phyloP scores from a whole-genome alignment of 2,329 filamentous ascomycete species.

The Apiospora koreana region DNA sequence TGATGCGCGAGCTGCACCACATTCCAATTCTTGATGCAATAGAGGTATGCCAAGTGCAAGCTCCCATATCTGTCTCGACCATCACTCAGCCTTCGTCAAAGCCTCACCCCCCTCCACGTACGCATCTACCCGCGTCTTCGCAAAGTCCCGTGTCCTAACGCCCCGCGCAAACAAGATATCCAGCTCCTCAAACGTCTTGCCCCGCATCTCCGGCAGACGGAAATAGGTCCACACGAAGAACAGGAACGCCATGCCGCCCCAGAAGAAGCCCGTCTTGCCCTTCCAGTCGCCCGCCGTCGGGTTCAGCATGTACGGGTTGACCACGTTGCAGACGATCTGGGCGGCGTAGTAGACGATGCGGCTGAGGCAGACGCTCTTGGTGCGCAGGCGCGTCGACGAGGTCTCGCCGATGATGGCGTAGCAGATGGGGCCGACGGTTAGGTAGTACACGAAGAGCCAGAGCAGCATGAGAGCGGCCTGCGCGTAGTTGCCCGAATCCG shows the following conservation, averaged over 20 bases:
- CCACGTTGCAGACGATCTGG: conserved; percentile 35
- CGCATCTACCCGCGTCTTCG: conserved; percentile 13
- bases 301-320: conserved; percentile 32
- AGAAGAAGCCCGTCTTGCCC: conserved; percentile 36
- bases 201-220: conserved; percentile 42
- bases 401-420: conserved; percentile 44
- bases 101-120: conserved; percentile 23
- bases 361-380: conserved; percentile 16
- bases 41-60: too few relatives aligned
- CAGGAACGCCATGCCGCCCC: conserved; percentile 21
- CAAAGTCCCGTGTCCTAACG: conserved; percentile 28
- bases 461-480: conserved; percentile 34
- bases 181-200: conserved; percentile 44
- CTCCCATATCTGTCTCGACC: background rate
- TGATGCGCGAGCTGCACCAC: too few relatives aligned
- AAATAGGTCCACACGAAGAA: conserved; percentile 38
- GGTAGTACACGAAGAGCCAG: conserved; percentile 40
- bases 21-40: too few relatives aligned
- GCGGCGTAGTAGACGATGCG: conserved; percentile 35
- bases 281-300: conserved; percentile 28
- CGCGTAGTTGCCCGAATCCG: conserved; percentile 34
- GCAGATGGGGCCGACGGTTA: conserved; percentile 42
- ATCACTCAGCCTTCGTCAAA: background rate
- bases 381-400: conserved; percentile 38
- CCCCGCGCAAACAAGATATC: conserved; percentile 41